A percentile compares a stretch with the other conserved stretches of the same genome.
These are phyloP conservation scores for Ceratobasidium sp. DNA, from an alignment of 1,284 basidiomycete species.

Conservation along the genomic window DNA sequence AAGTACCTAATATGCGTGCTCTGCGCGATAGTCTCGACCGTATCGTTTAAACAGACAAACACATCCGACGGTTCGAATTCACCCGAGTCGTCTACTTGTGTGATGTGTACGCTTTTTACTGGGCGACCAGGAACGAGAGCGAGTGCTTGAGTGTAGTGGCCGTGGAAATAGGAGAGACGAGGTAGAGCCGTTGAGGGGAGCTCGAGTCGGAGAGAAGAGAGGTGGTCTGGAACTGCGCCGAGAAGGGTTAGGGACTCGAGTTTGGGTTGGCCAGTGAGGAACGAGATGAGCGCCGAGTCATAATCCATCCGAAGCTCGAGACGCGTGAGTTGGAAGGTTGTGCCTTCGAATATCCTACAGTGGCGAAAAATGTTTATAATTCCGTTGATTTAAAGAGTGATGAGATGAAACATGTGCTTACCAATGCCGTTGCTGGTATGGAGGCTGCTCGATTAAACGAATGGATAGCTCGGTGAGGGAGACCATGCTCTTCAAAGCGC, in stretches of 20 bases:
- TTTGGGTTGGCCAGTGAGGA: conserved; percentile 24
- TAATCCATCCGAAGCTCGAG: conserved; percentile 42
- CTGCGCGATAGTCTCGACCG: conserved; percentile 27
- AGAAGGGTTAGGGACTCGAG: conserved; percentile 34
- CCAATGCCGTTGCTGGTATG: conserved; percentile 43
- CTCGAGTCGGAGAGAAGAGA: conserved; percentile 35
- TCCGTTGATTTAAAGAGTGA: not conserved
- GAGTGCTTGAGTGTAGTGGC: conserved; percentile 41
- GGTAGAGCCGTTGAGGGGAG: conserved; percentile 32
- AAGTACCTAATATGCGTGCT: conserved; percentile 1
- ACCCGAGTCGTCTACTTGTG: conserved; percentile 38
- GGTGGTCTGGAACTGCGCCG: conserved; percentile 40
- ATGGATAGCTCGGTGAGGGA: conserved; percentile 32
- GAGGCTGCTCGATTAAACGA: conserved; percentile 37
- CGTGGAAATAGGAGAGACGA: conserved; percentile 21
- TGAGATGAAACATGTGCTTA: conserved; percentile 2
- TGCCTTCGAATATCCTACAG: conserved; percentile 39
- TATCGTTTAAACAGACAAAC: conserved; percentile 36
- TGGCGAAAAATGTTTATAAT: conserved; percentile 23
- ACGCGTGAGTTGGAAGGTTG: conserved; percentile 29
- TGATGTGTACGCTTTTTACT: conserved; percentile 33
- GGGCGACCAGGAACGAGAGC: conserved; percentile 35
- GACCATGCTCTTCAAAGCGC: conserved; percentile 27
- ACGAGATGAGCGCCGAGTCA: conserved; percentile 33
- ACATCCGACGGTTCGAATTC: conserved; percentile 42